Percentiles rank a stretch among this genome's conserved stretches.
Conservation (phyloP, 1,284 basidiomycete species). For the Cryptococcus jaspeensis region DNA sequence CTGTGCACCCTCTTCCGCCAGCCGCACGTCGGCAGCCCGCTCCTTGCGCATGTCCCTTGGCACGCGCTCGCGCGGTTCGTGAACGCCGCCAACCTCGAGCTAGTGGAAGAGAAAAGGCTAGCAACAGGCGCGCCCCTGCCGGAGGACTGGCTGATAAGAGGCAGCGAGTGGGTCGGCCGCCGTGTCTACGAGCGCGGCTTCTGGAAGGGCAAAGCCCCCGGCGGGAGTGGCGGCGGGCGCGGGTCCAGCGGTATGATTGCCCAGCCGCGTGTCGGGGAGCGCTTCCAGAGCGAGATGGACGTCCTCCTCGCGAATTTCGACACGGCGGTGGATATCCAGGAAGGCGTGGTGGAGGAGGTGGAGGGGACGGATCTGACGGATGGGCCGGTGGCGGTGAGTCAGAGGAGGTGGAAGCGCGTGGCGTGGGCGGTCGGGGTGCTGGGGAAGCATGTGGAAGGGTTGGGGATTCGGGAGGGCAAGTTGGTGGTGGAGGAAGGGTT, state of each 20-base stretch:
- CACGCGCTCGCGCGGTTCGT: constrained; percentile 68
- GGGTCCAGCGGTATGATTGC: constrained; percentile 54
- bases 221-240: constrained; percentile 23
- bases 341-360: constrained; percentile 72
- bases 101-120: constrained; percentile 59
- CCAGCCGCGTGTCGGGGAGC: constrained; percentile 50
- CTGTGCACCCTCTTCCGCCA: constrained; percentile 72
- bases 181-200: constrained; percentile 86
- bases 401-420: constrained; percentile 68
- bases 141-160: constrained; percentile 94
- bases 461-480: constrained; percentile 58
- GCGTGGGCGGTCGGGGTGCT: constrained; percentile 70
- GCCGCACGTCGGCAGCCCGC: constrained; percentile 58
- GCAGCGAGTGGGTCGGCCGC: constrained; percentile 90
- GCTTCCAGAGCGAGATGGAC: constrained; percentile 67
- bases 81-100: constrained; percentile 51
- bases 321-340: constrained; percentile 55
- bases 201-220: constrained; percentile 61
- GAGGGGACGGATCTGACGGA: constrained; percentile 57
- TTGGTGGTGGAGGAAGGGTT: constrained; percentile 65
- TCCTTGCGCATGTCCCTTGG: constrained; percentile 86
- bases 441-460: constrained; percentile 70
- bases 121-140: constrained; percentile 65
- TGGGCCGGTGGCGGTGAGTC: constrained; percentile 47
- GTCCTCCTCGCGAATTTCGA: constrained; percentile 67